Conservation (phyloP, 192 early-diverging fungal genomes). For the Linnemannia exigua region DNA sequence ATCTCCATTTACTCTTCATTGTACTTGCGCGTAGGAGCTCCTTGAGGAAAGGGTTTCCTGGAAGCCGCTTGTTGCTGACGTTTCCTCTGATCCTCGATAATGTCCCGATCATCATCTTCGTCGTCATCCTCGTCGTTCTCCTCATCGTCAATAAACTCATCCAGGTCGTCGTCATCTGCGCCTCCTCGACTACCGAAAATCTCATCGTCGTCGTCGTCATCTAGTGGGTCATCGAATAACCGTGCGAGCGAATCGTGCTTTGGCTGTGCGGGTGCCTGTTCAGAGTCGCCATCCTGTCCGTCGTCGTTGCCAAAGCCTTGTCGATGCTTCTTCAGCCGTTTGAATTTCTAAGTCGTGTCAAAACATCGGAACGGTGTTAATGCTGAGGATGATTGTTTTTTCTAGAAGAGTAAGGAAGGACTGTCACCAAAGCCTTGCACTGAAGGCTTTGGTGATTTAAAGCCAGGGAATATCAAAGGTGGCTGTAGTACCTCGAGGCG, state of each 20-base stretch:
- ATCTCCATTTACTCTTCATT: conserved; percentile 65
- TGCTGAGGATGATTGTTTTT: neutral
- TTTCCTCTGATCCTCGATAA: conserved; percentile 34
- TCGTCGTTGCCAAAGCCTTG: conserved; percentile 64
- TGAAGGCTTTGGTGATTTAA: neutral
- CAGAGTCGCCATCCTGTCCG: neutral
- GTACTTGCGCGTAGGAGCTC: conserved; percentile 68
- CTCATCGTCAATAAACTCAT: conserved; percentile 59
- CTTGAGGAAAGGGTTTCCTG: conserved; percentile 54
- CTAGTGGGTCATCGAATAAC: conserved; percentile 77
- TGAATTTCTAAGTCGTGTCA: conserved; percentile 64
- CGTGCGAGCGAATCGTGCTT: conserved; percentile 59
- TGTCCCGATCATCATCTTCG: conserved; percentile 58
- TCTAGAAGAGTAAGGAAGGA: neutral
- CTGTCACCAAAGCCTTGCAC: neutral
- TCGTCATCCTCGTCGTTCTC: conserved; percentile 20
- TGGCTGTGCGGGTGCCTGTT: neutral
- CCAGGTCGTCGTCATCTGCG: conserved; percentile 58
- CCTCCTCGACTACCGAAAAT: neutral
- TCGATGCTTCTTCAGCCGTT: conserved; percentile 82
- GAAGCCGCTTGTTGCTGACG: conserved; percentile 37
- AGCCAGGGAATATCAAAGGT: neutral
- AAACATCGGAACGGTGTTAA: neutral
- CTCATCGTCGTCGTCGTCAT: conserved; percentile 57
- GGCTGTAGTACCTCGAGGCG: conserved; percentile 55